Evolutionary conservation across 345 rosid species (phyloP).

Genomic region (Moricandia arvensis): DNA sequence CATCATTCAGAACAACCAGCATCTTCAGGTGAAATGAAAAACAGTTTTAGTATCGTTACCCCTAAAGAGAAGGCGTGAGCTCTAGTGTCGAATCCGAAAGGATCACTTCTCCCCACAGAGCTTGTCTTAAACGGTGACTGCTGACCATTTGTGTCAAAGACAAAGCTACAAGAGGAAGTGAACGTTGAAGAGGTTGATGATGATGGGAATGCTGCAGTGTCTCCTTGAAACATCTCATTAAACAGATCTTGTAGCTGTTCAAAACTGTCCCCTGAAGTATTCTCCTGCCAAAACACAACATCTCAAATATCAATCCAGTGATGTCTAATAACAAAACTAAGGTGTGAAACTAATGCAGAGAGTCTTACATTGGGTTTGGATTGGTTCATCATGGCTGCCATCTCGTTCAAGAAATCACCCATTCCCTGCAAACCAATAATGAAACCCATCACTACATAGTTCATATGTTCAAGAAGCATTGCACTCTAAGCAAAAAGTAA

Average conservation of each 20-base stretch:
- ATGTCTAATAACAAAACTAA: neutral
- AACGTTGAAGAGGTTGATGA: conserved; percentile 39
- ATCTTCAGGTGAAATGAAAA: too few relatives aligned
- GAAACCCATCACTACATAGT: neutral
- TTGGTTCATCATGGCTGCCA: conserved; percentile 88
- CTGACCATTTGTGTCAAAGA: conserved; percentile 36
- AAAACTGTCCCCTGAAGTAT: conserved; percentile 51
- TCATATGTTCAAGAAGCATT: neutral
- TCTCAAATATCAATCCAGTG: neutral
- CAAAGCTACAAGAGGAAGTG: conserved; percentile 41
- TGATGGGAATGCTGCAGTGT: conserved; percentile 38
- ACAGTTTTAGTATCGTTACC: conserved; percentile 39
- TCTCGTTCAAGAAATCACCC: conserved; percentile 89
- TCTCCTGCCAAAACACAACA: conserved; percentile 53
- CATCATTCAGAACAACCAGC: neutral
- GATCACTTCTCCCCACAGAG: conserved; percentile 25
- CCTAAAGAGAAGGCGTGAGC: conserved; percentile 55
- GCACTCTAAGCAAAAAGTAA: neutral
- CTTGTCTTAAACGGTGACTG: conserved; percentile 38
- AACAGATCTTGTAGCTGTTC: conserved; percentile 74
- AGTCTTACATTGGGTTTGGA: conserved; percentile 61
- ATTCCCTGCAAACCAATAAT: conserved; percentile 57
- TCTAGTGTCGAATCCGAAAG: conserved; percentile 42
- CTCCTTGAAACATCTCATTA: conserved; percentile 77
- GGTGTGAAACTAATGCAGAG: neutral